Evolutionary conservation across 1,284 basidiomycete species (phyloP), one percentile per base, ranked within the genome.

Genomic region (Meira miltonrushii): DNA sequence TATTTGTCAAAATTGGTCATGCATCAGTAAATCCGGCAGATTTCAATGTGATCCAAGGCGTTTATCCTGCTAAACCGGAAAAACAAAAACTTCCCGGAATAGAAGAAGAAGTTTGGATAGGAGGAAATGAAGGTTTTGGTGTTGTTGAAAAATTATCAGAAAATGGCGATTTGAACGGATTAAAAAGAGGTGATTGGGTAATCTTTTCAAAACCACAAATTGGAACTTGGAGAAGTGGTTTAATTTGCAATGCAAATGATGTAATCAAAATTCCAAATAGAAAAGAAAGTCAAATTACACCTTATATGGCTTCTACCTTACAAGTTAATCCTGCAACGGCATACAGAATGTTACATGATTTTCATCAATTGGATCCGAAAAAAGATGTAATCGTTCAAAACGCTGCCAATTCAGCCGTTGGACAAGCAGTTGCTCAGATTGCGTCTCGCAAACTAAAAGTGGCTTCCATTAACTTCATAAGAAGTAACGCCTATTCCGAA

Each of bases 341-440:
- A 0, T 86, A 86, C 62, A 86, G 88, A 68, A 88, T 92, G 86
- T 82, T 92, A 6, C 82, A 82, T 38, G 84, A 88, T 54, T 90
- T 87, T 78, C 82, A 85, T 6, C 69, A 81, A 28, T 82, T 90
- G 46, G 67, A 83, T 55, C 9, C 43, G 3, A 79, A 82, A 53
- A 87, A 85, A 0, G 87, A 89, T 56, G 90, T 86, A 85, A 81
- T 92, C 6, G 76, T 90, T 17, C 89, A 92, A 72, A 91, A 91
- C 66, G 89, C 88, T 15, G 88, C 88, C 1, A 92, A 91, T 69
- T 88, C 87, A 66, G 87, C 88, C 23, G 58, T 60, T 5, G 58
- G 58, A 13, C 58, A 57, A 48, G 55, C 55, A 9, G 58, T 60
- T 21, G 54, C 55, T 21, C 58, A 60, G 49, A 55, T 60, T 25